Percentiles rank a stretch among this genome's conserved stretches.
Conservation (phyloP, 2,329 filamentous ascomycete genomes). For the Akanthomyces dipterigenus region DNA sequence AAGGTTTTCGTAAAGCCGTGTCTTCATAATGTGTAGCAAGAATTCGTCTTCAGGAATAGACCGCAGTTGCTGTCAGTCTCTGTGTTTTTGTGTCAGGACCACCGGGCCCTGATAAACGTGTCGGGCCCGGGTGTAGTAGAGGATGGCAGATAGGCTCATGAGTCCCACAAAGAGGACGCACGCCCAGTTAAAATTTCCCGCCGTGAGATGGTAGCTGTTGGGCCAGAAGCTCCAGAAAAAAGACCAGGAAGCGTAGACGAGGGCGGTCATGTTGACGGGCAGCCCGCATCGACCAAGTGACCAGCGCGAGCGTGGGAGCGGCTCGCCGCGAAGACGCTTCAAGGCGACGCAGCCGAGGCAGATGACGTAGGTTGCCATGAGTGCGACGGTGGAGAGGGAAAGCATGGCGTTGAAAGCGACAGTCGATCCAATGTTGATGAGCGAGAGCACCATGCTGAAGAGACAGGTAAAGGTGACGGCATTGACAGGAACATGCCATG, state of each 20-base stretch:
- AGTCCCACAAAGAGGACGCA: constrained; percentile 11
- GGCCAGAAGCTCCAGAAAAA: constrained; percentile 19
- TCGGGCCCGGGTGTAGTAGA: constrained; percentile 1
- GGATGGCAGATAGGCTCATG: not conserved
- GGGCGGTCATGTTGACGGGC: constrained; percentile 11
- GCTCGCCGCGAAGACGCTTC: constrained; percentile 12
- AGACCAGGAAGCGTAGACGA: constrained; percentile 11
- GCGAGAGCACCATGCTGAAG: constrained; percentile 8
- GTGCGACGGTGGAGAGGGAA: constrained; percentile 15
- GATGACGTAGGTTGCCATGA: constrained; percentile 15
- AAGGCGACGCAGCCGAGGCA: constrained; percentile 16
- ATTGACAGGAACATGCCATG: constrained; percentile 12
- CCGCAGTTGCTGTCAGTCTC: not conserved
- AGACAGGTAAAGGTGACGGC: constrained; percentile 13
- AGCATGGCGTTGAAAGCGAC: constrained; percentile 17
- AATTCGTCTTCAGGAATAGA: no score
- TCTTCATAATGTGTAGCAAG: not conserved
- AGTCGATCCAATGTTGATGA: constrained; percentile 16
- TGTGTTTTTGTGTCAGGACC: not conserved
- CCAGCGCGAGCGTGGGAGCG: constrained; percentile 13
- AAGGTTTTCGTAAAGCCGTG: not conserved
- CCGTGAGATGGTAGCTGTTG: constrained; percentile 12
- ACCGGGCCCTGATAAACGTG: constrained; percentile 4
- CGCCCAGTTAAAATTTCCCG: constrained; percentile 15
- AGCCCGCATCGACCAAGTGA: constrained; percentile 15